Evolutionary conservation across 106 monocot species (phyloP), one percentile per base, ranked within the genome.

Genomic region (Vanilla planifolia): DNA sequence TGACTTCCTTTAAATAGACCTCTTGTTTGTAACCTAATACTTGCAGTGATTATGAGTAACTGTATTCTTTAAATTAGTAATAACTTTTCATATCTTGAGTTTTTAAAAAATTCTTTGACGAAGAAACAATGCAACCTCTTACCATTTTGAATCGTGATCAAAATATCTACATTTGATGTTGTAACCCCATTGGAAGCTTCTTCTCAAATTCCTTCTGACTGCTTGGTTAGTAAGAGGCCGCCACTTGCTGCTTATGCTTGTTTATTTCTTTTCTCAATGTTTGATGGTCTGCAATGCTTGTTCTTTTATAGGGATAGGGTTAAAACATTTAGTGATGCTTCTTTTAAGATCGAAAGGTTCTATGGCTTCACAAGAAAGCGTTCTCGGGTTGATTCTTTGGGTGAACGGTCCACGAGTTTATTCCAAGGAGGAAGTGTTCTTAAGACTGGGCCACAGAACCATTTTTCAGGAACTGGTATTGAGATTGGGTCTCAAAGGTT

Each of bases 301-400:
- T 41, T 66, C 24, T 28, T 59, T n/a, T 67, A 15, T 43, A 85
- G 85, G 61, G 80, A 74, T 33, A 61, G 80, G 48, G 67, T 46
- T 29, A 80, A 67, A 74, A 62, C 66, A 37, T 68, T 77, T 63
- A 43, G 64, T 66, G 80, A 71, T 13, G 80, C 77, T 60, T 25
- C 48, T 13, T 51, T 46, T 42, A 85, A 75, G 62, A 62, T 85
- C 41, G 80, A 85, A 10, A 80, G 67, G 45, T 47, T 39, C 26
- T 60, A 43, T 64, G 63, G 29, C 43, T 11, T 63, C 19, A 34
- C 69, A 35, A 77, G 63, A 35, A 85, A 85, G 40, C 80, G 73
- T 60, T 67, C 80, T 41, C 56, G 73, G 67, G 70, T 30, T 47
- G 80, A 85, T 60, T 69, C 77, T 51, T 77, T 67, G 39, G 59